phyloP scores from a whole-genome alignment of 441 rosid species.

The Kokia cookei region DNA sequence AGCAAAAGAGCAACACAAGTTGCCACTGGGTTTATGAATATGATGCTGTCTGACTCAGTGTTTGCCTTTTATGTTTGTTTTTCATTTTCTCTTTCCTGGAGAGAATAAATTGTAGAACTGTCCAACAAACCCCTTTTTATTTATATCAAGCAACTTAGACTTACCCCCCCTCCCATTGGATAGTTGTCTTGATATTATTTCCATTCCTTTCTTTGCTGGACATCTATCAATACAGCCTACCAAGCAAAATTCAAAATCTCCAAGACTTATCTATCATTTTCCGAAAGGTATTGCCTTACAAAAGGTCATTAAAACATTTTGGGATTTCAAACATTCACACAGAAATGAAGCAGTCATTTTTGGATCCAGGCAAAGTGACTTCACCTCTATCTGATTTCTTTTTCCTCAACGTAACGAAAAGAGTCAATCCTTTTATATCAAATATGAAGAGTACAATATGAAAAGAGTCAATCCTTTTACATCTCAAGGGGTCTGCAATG shows the following conservation, averaged over 20 bases:
- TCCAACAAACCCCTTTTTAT: neutral
- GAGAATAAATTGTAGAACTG: conserved; percentile 8
- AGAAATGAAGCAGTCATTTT: neutral
- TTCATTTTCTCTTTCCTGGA: neutral
- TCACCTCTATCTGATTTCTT: conserved; percentile 1
- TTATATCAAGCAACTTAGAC: neutral
- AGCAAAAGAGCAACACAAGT: conserved; percentile 37
- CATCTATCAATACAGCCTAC: too few relatives aligned
- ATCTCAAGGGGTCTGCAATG: conserved; percentile 4
- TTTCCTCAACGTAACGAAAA: neutral
- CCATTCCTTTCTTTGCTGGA: too few relatives aligned
- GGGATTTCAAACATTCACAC: neutral
- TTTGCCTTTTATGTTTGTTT: neutral
- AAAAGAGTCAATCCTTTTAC: conserved; percentile 3
- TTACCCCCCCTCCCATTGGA: too few relatives aligned
- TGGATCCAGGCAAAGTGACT: neutral
- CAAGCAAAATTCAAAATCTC: too few relatives aligned
- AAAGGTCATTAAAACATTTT: neutral
- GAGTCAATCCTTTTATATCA: conserved; percentile 3
- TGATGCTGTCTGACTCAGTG: neutral
- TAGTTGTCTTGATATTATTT: too few relatives aligned
- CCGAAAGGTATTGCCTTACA: too few relatives aligned
- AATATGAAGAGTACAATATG: neutral
- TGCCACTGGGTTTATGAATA: conserved; percentile 17
- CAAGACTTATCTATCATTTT: neutral